These are phyloP conservation scores for Porpolomopsis calyptriformis DNA, from an alignment of 768 basidiomycete species.

Conservation along the genomic window DNA sequence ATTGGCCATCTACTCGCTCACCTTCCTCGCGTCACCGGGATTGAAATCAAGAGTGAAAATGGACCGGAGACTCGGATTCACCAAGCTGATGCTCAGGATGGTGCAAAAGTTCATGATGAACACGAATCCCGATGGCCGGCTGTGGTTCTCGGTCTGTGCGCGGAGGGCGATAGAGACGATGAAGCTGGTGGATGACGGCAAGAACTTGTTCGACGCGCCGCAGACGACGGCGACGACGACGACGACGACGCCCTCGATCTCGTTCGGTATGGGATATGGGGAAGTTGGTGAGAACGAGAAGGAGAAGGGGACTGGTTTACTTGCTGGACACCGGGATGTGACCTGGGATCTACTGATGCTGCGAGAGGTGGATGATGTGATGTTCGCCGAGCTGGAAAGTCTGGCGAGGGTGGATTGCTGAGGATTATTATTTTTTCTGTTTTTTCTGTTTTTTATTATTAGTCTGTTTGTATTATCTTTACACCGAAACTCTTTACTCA, in stretches of 20 bases:
- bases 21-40: slow-evolving; percentile 69
- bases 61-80: slow-evolving; percentile 57
- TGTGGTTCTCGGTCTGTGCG: slow-evolving; percentile 42
- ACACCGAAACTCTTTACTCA: slow-evolving; percentile 5
- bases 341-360: slow-evolving; percentile 64
- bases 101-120: slow-evolving; percentile 51
- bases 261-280: slow-evolving; percentile 81
- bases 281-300: slow-evolving; percentile 55
- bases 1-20: slow-evolving; percentile 77
- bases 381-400: slow-evolving; percentile 75
- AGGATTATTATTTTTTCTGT: not conserved
- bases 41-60: slow-evolving; percentile 62
- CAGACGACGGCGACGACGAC: slow-evolving; percentile 47
- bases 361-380: slow-evolving; percentile 59
- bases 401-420: slow-evolving; percentile 53
- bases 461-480: slow-evolving; percentile 9
- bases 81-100: slow-evolving; percentile 59
- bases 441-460: slow-evolving; percentile 6
- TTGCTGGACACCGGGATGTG: slow-evolving; percentile 62
- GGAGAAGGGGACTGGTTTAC: slow-evolving; percentile 66
- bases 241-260: slow-evolving; percentile 46
- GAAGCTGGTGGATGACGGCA: slow-evolving; percentile 67
- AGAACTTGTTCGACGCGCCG: slow-evolving; percentile 63
- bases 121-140: slow-evolving; percentile 40
- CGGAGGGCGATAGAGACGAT: slow-evolving; percentile 66